phyloP scores from a whole-genome alignment of 768 basidiomycete species.

The Phanerochaete carnosa region DNA sequence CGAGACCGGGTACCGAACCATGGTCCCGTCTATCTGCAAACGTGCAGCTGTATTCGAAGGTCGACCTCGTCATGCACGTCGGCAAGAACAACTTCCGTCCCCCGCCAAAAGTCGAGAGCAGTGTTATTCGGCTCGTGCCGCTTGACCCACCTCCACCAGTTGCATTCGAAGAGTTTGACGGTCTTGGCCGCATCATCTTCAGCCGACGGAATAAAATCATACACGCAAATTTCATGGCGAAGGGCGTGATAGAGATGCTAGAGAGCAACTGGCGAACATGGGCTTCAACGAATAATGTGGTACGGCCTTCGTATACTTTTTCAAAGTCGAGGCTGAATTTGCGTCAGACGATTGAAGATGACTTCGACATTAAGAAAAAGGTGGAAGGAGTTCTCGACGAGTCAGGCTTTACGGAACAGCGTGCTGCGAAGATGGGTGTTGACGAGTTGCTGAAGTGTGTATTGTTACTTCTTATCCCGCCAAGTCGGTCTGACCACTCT shows the following conservation, averaged over 20 bases:
- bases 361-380: conserved; percentile 61
- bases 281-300: conserved; percentile 78
- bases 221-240: conserved; percentile 88
- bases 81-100: conserved; percentile 97
- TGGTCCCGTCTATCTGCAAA: conserved; percentile 97
- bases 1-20: conserved; percentile 74
- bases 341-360: conserved; percentile 64
- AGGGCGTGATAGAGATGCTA: conserved; percentile 92
- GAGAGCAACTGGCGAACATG: conserved; percentile 93
- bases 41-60: conserved; percentile 95
- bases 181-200: conserved; percentile 88
- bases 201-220: conserved; percentile 87
- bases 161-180: conserved; percentile 97
- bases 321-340: background rate
- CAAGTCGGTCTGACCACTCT: background rate
- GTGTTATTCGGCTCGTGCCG: conserved; percentile 88
- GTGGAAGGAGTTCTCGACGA: conserved; percentile 73
- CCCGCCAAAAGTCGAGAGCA: conserved; percentile 90
- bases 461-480: conserved; percentile 2
- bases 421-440: conserved; percentile 91
- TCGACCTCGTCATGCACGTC: conserved; percentile 95
- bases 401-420: conserved; percentile 68
- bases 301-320: too few species aligned
- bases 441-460: conserved; percentile 86
- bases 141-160: conserved; percentile 94